Evolutionary conservation across 2,329 filamentous ascomycete genomes (phyloP).

Genomic region (Apiospora sp.): DNA sequence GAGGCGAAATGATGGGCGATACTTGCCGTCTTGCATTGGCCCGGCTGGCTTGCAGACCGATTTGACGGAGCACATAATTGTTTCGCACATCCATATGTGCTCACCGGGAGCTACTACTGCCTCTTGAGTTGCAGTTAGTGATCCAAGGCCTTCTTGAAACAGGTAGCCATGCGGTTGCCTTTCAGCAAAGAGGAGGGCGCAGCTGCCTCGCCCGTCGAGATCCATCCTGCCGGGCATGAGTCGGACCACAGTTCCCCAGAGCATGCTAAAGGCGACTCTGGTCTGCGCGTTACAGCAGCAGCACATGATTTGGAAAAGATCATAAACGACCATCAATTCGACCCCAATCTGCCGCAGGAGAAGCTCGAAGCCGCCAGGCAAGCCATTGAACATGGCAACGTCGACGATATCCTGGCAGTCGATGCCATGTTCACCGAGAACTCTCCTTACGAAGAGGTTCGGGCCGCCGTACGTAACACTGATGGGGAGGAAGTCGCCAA

Average conservation of each 20-base stretch:
- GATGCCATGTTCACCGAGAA: constrained; percentile 45
- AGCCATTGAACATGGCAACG: constrained; percentile 42
- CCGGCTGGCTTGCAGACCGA: background rate
- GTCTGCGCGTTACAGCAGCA: constrained; percentile 33
- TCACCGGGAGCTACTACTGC: background rate
- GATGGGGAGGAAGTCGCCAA: constrained; percentile 53
- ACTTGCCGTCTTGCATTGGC: background rate
- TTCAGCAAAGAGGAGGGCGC: constrained; percentile 11
- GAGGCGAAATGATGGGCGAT: background rate
- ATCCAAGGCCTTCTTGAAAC: background rate
- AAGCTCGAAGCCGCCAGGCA: constrained; percentile 43
- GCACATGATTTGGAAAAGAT: constrained; percentile 42
- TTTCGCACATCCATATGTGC: background rate
- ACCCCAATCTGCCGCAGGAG: constrained; percentile 44
- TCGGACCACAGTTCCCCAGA: background rate
- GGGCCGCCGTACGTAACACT: constrained; percentile 53
- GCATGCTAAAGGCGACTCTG: background rate
- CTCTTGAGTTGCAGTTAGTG: background rate
- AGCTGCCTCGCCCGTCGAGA: background rate
- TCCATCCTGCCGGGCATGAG: background rate
- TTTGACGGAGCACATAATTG: background rate
- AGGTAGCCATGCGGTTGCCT: background rate
- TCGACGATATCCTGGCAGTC: constrained; percentile 41
- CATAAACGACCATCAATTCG: constrained; percentile 44
- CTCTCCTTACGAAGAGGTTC: constrained; percentile 50